Conservation (phyloP, 441 rosid genomes). For the Cnidoscolus chayamansa region DNA sequence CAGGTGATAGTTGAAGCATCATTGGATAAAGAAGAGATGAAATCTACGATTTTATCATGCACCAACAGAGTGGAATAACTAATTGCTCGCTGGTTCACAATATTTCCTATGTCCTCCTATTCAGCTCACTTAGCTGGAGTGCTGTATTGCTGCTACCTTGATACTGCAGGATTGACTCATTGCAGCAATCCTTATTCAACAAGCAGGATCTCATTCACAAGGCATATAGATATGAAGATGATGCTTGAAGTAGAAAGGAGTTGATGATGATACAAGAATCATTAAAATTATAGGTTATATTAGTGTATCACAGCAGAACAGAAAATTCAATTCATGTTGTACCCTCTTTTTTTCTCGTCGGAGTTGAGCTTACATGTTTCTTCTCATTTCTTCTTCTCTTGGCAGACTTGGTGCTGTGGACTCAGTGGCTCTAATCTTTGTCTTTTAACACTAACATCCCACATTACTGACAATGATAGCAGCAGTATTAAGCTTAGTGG, state of each 20-base stretch:
- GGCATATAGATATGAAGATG: neutral
- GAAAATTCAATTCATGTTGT: neutral
- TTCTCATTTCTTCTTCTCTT: neutral
- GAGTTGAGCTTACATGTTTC: neutral
- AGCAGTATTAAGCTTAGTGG: too few species aligned
- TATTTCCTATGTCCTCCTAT: neutral
- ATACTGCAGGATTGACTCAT: neutral
- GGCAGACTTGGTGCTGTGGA: neutral
- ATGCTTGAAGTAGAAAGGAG: neutral
- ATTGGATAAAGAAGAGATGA: constrained; percentile 77
- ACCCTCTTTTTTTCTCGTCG: neutral
- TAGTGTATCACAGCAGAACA: neutral
- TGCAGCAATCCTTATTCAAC: too few species aligned
- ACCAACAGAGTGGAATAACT: constrained; percentile 57
- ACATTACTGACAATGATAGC: too few species aligned
- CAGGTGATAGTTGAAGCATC: constrained; percentile 81
- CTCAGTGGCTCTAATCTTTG: neutral
- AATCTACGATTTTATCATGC: constrained; percentile 69
- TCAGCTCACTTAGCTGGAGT: neutral
- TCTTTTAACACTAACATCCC: too few species aligned
- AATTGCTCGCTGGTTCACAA: neutral
- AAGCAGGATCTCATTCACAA: neutral
- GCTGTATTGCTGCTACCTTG: neutral
- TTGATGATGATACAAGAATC: neutral
- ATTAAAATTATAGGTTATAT: neutral